phyloP scores from a whole-genome alignment of 345 rosid genomes.

The Cochlearia excelsa region DNA sequence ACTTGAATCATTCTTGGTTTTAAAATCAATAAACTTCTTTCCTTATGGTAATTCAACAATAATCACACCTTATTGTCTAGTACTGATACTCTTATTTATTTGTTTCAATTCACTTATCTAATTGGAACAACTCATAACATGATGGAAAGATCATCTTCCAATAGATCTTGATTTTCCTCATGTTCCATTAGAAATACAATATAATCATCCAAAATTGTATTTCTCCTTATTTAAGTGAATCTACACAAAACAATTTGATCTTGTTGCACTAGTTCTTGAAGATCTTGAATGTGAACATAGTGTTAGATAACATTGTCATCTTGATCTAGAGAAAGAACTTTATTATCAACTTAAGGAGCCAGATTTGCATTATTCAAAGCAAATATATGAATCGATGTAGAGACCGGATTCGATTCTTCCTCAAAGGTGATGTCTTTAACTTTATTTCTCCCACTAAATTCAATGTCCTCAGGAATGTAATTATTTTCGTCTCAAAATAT shows the following conservation, averaged over 20 bases:
- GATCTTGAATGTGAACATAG: background rate
- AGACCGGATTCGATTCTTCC: background rate
- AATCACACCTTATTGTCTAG: background rate
- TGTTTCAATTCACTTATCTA: background rate
- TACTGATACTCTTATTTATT: background rate
- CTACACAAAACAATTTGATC: background rate
- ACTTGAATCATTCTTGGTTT: background rate
- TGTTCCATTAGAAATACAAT: background rate
- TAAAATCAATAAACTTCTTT: background rate
- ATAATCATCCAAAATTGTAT: background rate
- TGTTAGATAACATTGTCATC: background rate
- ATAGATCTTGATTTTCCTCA: background rate
- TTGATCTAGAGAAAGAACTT: background rate
- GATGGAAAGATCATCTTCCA: background rate
- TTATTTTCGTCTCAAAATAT: background rate
- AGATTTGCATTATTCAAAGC: background rate
- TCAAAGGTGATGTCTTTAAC: background rate
- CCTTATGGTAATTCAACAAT: background rate
- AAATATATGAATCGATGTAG: background rate
- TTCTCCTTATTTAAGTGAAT: background rate
- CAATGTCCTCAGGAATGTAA: background rate
- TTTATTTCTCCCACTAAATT: background rate
- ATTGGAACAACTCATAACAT: background rate
- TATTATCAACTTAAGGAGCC: background rate
- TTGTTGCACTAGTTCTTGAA: background rate